phyloP scores from a whole-genome alignment of 306 rosid species.

The Castanea mollissima region DNA sequence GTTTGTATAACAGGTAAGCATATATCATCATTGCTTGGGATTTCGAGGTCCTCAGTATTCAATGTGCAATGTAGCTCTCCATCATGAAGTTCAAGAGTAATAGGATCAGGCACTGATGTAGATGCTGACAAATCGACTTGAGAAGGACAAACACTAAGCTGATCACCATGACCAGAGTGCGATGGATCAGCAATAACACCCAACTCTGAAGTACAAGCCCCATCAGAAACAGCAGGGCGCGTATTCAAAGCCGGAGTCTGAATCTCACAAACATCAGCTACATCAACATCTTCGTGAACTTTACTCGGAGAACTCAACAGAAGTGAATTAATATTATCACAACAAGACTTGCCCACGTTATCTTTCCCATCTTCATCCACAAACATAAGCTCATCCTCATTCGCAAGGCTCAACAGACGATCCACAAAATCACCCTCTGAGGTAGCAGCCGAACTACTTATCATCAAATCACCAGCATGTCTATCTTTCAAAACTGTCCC shows the following conservation, averaged over 20 bases:
- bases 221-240: slow-evolving; percentile 18
- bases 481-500: slow-evolving; percentile 4
- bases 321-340: slow-evolving; percentile 35
- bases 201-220: slow-evolving; percentile 17
- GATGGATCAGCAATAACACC: slow-evolving; percentile 24
- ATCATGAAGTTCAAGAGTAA: slow-evolving; percentile 13
- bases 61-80: slow-evolving; percentile 43
- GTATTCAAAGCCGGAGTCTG: slow-evolving; percentile 29
- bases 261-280: slow-evolving; percentile 19
- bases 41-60: slow-evolving; percentile 61
- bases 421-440: slow-evolving; percentile 26
- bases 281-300: slow-evolving; percentile 36
- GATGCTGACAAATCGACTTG: slow-evolving; percentile 27
- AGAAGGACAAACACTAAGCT: slow-evolving; percentile 21
- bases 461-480: slow-evolving; percentile 16
- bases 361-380: slow-evolving; percentile 46
- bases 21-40: slow-evolving; percentile 51
- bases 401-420: slow-evolving; percentile 35
- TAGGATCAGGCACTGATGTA: slow-evolving; percentile 22
- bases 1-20: slow-evolving; percentile 12
- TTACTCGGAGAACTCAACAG: slow-evolving; percentile 42
- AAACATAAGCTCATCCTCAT: slow-evolving; percentile 31
- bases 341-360: slow-evolving; percentile 26
- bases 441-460: slow-evolving; percentile 24
- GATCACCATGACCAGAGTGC: slow-evolving; percentile 30